Evolutionary conservation across 1,139 yeast genomes (phyloP), one percentile per base, ranked within the genome.

Genomic region (Nakaseomyces nivariensis): DNA sequence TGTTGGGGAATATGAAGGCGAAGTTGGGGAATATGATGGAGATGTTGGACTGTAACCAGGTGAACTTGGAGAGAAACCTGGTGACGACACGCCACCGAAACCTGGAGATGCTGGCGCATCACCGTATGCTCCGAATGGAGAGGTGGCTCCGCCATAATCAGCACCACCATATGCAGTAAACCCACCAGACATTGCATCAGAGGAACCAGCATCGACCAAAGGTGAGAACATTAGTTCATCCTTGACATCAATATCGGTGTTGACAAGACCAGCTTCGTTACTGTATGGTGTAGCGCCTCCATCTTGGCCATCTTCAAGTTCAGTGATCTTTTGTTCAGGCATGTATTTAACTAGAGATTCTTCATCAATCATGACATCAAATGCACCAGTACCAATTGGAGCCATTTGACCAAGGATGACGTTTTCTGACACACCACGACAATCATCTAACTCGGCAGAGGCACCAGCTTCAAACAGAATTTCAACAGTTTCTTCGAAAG

Each of bases 401-500:
- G 98, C 97, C 79, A 92, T 80, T 75, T 94, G 98, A 49, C 99
- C 99, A 64, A 94, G 79, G 77, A 94, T 87, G 53, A 94, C 96
- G 66, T 92, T 94, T 68, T 94, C 97, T 44, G 98, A 92, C 55
- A 94, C 95, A 76, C 99, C 99, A 61, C 90, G 86, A 71, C 98
- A 94, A 60, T 92, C 97, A 72, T 94, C 99, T 56, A 92, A 74
- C 67, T 94, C 98, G 24, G 98, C 98, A 42, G 95, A 81, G 4
- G 97, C 95, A 66, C 96, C 98, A 37, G 99, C 99, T 65, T 94
- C 98, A 61, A 94, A 81, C 66, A 94, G 74, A 64, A 94, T 92
- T 72, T 94, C 98, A 41, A 92, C 98, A 2, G 99, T 94, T 70
- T 94, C 98, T 73, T 94, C 99, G 74, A 94, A 94, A 48, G 98